A percentile compares a stretch with the other conserved stretches of the same genome.
Evolutionary conservation across 495 filamentous ascomycete genomes (phyloP).

Genomic region (Aspergillus kassunensis): DNA sequence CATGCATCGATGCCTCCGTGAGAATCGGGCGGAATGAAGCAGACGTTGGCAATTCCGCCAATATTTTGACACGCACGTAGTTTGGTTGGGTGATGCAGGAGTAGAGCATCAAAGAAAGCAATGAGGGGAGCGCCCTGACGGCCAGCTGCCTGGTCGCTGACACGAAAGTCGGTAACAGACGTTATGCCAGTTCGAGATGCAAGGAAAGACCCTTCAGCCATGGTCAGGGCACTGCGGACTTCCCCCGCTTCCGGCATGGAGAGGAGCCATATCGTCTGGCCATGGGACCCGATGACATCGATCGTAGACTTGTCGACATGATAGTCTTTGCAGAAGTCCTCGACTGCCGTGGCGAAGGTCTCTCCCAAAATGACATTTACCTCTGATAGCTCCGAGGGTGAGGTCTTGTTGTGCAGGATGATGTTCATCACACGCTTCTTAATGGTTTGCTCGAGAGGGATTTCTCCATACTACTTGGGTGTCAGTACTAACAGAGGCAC

Average conservation of each 20-base stretch:
- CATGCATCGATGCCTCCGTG: slow-evolving; percentile 43
- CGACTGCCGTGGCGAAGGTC: slow-evolving; percentile 46
- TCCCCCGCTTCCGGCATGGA: slow-evolving; percentile 49
- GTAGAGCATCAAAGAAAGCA: slow-evolving; percentile 46
- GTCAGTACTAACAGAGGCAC: not conserved
- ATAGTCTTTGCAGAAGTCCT: slow-evolving; percentile 44
- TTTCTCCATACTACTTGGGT: slow-evolving; percentile 28
- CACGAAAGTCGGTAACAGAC: slow-evolving; percentile 43
- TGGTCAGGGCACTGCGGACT: slow-evolving; percentile 45
- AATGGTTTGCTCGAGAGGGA: slow-evolving; percentile 47
- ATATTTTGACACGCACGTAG: slow-evolving; percentile 57
- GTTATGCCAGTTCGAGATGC: slow-evolving; percentile 43
- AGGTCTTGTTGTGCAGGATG: slow-evolving; percentile 49
- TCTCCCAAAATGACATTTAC: slow-evolving; percentile 52
- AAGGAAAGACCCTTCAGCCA: slow-evolving; percentile 43
- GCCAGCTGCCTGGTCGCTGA: slow-evolving; percentile 43
- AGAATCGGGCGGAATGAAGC: slow-evolving; percentile 53
- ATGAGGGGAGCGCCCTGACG: slow-evolving; percentile 44
- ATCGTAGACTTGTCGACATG: slow-evolving; percentile 43
- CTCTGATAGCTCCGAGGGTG: slow-evolving; percentile 49
- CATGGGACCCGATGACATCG: slow-evolving; percentile 54
- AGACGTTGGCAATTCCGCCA: slow-evolving; percentile 57
- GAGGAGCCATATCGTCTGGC: slow-evolving; percentile 57
- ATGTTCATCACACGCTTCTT: slow-evolving; percentile 55
- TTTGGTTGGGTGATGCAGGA: slow-evolving; percentile 54